Evolutionary conservation across 2,329 filamentous ascomycete species (phyloP).

Genomic region (Neurospora sp.): DNA sequence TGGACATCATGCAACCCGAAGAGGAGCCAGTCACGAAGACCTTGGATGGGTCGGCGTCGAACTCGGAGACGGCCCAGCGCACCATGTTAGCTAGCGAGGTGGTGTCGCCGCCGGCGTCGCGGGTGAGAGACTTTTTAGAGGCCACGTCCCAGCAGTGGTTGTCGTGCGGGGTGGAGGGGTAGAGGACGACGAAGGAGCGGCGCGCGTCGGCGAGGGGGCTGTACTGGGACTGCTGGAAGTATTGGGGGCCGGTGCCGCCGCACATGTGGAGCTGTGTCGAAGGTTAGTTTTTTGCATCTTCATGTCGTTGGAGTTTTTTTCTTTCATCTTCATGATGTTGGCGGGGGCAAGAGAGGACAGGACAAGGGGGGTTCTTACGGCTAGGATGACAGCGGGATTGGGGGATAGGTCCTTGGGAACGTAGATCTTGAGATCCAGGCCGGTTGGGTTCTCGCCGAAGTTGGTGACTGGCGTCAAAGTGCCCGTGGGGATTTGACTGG

Average conservation of each 20-base stretch:
- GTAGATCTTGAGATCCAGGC: slow-evolving; percentile 6
- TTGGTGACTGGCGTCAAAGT: slow-evolving; percentile 1
- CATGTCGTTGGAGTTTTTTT: not conserved
- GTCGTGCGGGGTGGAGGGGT: slow-evolving; percentile 2
- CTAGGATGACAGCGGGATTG: slow-evolving; percentile 9
- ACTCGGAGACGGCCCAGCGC: slow-evolving; percentile 29
- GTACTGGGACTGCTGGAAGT: not conserved
- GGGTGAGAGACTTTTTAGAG: slow-evolving; percentile 4
- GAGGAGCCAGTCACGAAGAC: slow-evolving; percentile 33
- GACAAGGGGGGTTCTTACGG: slow-evolving; percentile 1
- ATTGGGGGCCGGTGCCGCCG: slow-evolving; percentile 2
- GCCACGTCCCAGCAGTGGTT: slow-evolving; percentile 8
- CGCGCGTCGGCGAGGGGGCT: not conserved
- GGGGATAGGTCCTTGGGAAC: slow-evolving; percentile 3
- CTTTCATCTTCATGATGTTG: not conserved
- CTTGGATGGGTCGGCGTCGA: slow-evolving; percentile 29
- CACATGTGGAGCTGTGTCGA: not conserved
- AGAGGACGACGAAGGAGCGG: not conserved
- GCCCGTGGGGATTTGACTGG: not conserved
- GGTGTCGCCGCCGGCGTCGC: slow-evolving; percentile 7
- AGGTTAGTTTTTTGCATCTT: not conserved
- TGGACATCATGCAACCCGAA: slow-evolving; percentile 37
- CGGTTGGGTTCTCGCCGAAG: slow-evolving; percentile 7
- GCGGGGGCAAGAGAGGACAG: not conserved
- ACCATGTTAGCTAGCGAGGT: slow-evolving; percentile 25